Percentiles rank a stretch among this genome's conserved stretches.
Conservation (phyloP, 108 stramenopile species). For the Epipyxis sp. region DNA sequence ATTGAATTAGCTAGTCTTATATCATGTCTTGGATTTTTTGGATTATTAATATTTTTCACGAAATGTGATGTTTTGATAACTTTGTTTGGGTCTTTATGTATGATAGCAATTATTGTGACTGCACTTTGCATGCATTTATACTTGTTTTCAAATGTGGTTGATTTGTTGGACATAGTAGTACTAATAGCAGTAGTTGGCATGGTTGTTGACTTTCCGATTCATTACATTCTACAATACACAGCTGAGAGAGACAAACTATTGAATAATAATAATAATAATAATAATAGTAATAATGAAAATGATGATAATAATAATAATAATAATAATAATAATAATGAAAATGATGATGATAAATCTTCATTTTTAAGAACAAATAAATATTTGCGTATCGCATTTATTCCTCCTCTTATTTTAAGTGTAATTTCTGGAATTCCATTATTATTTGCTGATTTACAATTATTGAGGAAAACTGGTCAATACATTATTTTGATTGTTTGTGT, state of each 20-base stretch:
- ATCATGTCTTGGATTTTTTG: not conserved
- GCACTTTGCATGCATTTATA: not conserved
- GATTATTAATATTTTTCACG: not conserved
- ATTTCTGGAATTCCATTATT: not conserved
- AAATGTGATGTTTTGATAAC: not conserved
- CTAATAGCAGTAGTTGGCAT: not conserved
- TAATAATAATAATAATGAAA: not conserved
- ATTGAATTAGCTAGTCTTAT: not conserved
- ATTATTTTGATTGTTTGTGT: not conserved
- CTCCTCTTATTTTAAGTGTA: not conserved
- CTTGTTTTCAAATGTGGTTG: not conserved
- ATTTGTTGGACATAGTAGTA: not conserved
- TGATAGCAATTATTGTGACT: not conserved
- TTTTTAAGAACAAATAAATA: not conserved
- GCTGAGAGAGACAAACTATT: not conserved
- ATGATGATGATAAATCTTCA: not conserved
- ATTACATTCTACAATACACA: not conserved
- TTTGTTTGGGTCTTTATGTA: not conserved
- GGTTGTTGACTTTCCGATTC: conserved; percentile 5
- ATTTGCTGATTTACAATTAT: not conserved
- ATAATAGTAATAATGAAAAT: not conserved
- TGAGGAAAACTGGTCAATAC: not conserved
- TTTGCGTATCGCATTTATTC: not conserved
- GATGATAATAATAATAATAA: not conserved
- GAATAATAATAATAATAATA: not conserved